Percentiles rank a stretch among this genome's conserved stretches.
These are phyloP conservation scores for Chlamydomonas sphaeroides DNA, from an alignment of 139 green algal genomes.

Conservation along the genomic window DNA sequence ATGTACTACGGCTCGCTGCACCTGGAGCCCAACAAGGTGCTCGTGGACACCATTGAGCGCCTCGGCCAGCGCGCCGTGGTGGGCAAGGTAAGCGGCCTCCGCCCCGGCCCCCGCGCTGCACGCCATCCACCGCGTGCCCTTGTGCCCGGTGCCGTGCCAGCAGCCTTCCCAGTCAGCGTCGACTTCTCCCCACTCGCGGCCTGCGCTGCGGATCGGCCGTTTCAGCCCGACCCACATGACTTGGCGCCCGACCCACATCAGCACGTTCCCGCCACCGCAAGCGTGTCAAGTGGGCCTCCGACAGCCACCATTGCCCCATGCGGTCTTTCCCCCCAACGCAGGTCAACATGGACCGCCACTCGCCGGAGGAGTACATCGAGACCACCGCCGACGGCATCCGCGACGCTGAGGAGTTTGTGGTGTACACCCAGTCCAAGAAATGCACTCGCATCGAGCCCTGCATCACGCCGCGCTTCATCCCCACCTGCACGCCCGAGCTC, in stretches of 20 bases:
- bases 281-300: too few species aligned
- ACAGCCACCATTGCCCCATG: too few species aligned
- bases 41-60: conserved; percentile 58
- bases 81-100: conserved; percentile 64
- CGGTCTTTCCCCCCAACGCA: conserved; percentile 27
- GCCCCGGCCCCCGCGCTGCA: too few species aligned
- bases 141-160: too few species aligned
- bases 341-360: conserved; percentile 72
- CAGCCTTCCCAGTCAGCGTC: too few species aligned
- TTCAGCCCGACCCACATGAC: too few species aligned
- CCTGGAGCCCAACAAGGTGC: conserved; percentile 53
- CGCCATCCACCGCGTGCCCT: too few species aligned
- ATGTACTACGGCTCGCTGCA: conserved; percentile 69
- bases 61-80: conserved; percentile 70
- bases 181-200: too few species aligned
- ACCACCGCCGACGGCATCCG: conserved; percentile 52
- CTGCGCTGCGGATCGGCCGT: too few species aligned
- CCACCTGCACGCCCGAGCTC: conserved; percentile 73
- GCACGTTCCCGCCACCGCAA: too few species aligned
- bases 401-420: conserved; percentile 57
- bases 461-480: conserved; percentile 79
- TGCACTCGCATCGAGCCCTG: conserved; percentile 61
- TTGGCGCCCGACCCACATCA: too few species aligned
- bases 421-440: conserved; percentile 51
- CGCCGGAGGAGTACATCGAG: conserved; percentile 64